A percentile compares a stretch with the other conserved stretches of the same genome.
phyloP scores from a whole-genome alignment of 2,329 filamentous ascomycete species.

The Microascus cirrosus region DNA sequence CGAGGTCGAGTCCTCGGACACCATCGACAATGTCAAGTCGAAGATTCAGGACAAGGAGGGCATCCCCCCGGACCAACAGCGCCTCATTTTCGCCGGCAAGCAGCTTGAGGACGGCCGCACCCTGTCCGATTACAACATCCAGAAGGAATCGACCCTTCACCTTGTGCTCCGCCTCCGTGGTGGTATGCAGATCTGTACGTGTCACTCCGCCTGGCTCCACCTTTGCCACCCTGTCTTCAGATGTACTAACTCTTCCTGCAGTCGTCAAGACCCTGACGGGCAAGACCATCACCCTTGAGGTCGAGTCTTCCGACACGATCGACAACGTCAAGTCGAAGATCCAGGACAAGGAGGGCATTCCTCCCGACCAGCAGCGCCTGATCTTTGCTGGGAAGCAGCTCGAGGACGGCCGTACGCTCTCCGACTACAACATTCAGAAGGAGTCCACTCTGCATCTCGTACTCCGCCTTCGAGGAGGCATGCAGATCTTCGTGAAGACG shows the following conservation, averaged over 20 bases:
- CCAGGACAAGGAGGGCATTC: constrained; percentile 95
- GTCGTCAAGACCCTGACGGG: constrained; percentile 78
- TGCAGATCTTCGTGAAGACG: constrained; percentile 84
- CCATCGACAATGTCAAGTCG: constrained; percentile 99
- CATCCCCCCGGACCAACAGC: constrained; percentile 96
- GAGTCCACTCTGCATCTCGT: constrained; percentile 79
- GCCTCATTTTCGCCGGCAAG: constrained; percentile 97
- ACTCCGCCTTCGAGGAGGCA: constrained; percentile 78
- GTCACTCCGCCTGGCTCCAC: constrained; percentile 24
- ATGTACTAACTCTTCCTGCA: constrained; percentile 6
- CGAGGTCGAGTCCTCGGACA: constrained; percentile 97
- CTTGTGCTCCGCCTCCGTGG: constrained; percentile 62
- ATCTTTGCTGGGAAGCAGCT: constrained; percentile 97
- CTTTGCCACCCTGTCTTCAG: constrained; percentile 6
- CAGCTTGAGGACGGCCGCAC: constrained; percentile 98
- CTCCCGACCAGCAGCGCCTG: constrained; percentile 88
- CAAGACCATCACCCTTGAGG: constrained; percentile 99
- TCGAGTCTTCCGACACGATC: constrained; percentile 98
- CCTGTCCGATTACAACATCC: constrained; percentile 51
- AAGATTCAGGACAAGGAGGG: constrained; percentile 99
- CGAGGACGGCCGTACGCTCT: constrained; percentile 83
- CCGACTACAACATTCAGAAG: constrained; percentile 95
- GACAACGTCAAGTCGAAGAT: constrained; percentile 97
- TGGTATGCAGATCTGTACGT: constrained; percentile 49
- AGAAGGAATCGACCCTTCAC: constrained; percentile 60